Conservation (phyloP, 148 eudicot species). For the Nyssa sinensis region DNA sequence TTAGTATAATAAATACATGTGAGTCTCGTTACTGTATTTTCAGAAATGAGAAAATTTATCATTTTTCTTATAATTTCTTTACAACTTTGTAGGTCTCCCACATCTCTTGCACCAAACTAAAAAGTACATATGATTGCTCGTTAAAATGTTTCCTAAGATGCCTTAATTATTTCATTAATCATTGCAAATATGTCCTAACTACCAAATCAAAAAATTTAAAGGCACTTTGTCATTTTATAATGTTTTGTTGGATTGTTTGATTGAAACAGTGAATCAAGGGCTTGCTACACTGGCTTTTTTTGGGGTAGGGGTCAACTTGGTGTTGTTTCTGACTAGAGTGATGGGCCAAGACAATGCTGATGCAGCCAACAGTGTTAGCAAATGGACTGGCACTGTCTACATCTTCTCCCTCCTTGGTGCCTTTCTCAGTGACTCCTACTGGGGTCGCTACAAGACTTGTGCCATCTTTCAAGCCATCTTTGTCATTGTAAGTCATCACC, state of each 20-base stretch:
- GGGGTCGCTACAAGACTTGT: conserved; percentile 75
- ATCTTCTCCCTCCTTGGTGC: conserved; percentile 72
- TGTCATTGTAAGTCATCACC: conserved; percentile 42
- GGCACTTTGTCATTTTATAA: not conserved
- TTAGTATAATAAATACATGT: too few species aligned
- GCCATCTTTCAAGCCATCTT: conserved; percentile 69
- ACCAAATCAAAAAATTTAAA: not conserved
- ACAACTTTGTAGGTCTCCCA: too few species aligned
- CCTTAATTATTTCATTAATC: not conserved
- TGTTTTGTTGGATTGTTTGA: not conserved
- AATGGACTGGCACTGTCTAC: conserved; percentile 83
- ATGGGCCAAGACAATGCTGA: conserved; percentile 69
- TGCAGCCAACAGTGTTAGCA: conserved; percentile 78
- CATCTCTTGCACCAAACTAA: too few species aligned
- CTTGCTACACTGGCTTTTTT: conserved; percentile 71
- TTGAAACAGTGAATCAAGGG: conserved; percentile 69
- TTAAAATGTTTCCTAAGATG: not conserved
- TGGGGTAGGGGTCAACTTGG: conserved; percentile 73
- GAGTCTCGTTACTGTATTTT: too few species aligned
- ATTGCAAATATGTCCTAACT: not conserved
- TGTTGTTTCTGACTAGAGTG: conserved; percentile 67
- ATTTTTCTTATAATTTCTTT: too few species aligned
- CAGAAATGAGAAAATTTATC: too few species aligned
- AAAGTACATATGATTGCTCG: not conserved
- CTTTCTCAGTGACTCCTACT: conserved; percentile 77